A percentile compares a stretch with the other conserved stretches of the same genome.
phyloP scores from a whole-genome alignment of 305 asterid genomes.

The Rubia tinctorum region DNA sequence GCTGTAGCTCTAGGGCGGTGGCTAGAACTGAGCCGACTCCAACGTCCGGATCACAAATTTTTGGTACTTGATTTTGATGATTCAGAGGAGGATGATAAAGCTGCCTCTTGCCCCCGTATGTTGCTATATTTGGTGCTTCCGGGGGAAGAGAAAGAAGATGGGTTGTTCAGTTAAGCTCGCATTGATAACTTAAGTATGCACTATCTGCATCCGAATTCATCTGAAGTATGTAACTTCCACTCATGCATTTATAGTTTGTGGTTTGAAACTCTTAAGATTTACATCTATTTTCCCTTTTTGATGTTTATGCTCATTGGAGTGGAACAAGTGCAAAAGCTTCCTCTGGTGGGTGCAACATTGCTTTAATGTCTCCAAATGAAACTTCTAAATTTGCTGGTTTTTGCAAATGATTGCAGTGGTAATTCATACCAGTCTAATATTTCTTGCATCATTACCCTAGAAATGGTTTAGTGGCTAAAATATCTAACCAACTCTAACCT shows the following conservation, averaged over 20 bases:
- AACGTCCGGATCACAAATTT: too few relatives aligned
- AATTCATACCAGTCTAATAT: conserved; percentile 8
- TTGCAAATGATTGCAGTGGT: conserved; percentile 92
- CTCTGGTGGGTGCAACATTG: conserved; percentile 95
- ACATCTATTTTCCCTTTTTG: conserved; percentile 17
- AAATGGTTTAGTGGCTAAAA: background rate
- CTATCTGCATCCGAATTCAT: conserved; percentile 97
- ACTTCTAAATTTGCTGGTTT: conserved; percentile 86
- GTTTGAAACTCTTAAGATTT: background rate
- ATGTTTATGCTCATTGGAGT: conserved; percentile 95
- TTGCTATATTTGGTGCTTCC: too few relatives aligned
- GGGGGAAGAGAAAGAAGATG: too few relatives aligned
- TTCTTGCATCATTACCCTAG: background rate
- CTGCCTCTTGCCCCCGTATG: too few relatives aligned
- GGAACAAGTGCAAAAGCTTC: conserved; percentile 98
- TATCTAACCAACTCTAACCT: background rate
- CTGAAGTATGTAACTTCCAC: conserved; percentile 53
- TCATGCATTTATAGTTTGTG: background rate
- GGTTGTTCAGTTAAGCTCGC: too few relatives aligned
- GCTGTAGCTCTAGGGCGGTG: too few relatives aligned
- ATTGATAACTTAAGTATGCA: conserved; percentile 34
- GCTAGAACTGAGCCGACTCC: too few relatives aligned
- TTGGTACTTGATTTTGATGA: too few relatives aligned
- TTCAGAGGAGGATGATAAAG: too few relatives aligned
- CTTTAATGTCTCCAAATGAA: conserved; percentile 82